Evolutionary conservation across 176 grass and related monocot species (phyloP).

Genomic region (Triticum dicoccoides): DNA sequence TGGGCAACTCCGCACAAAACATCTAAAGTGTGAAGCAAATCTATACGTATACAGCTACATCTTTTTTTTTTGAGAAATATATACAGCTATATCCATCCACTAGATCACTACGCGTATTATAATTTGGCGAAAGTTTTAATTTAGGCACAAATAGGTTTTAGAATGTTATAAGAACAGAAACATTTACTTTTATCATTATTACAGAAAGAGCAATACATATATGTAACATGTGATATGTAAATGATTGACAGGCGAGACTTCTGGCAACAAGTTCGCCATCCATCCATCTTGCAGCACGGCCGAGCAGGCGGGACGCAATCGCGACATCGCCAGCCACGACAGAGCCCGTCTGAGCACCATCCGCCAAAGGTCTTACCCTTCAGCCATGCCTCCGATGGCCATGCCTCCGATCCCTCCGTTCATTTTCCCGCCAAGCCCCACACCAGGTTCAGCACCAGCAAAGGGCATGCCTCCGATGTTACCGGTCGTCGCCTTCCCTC

Average conservation of each 20-base stretch:
- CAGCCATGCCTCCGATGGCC: no score
- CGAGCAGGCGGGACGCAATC: background rate
- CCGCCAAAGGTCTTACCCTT: background rate
- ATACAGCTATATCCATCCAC: no score
- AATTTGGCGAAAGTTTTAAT: no score
- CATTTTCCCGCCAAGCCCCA: background rate
- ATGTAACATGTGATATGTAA: background rate
- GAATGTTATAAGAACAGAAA: no score
- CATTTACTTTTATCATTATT: no score
- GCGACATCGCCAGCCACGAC: conserved; percentile 14
- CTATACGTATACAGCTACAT: no score
- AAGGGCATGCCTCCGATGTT: background rate
- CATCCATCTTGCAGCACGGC: background rate
- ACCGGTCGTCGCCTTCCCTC: background rate
- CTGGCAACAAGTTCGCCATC: conserved; percentile 29
- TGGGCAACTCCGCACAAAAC: background rate
- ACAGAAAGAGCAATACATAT: no score
- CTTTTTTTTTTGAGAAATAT: no score
- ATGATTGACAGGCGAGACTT: background rate
- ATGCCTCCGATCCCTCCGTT: background rate
- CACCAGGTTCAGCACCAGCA: background rate
- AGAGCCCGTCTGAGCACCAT: conserved; percentile 2
- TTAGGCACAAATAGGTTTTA: no score
- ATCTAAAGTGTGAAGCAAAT: no score
- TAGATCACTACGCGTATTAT: no score